Conservation (phyloP, 202 grass and related monocot species). For the Schoenoplectus triqueter region DNA sequence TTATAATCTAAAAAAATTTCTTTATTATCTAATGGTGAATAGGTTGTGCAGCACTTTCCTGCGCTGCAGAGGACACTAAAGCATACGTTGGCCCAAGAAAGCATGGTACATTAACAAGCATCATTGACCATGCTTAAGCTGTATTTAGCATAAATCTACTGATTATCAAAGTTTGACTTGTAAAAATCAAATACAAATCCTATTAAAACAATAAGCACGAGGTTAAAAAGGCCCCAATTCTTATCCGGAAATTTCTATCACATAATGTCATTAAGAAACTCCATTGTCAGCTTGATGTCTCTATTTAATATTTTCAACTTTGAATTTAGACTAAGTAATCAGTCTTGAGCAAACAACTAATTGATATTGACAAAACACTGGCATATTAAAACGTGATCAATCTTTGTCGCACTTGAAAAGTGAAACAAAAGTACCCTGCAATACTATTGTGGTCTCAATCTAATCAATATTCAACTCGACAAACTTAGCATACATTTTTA, state of each 20-base stretch:
- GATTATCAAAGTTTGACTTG: neutral
- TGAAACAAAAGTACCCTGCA: neutral
- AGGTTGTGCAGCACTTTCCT: too few relatives aligned
- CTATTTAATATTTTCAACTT: neutral
- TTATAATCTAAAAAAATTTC: too few relatives aligned
- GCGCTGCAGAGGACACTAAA: too few relatives aligned
- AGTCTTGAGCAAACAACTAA: neutral
- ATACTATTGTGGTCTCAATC: neutral
- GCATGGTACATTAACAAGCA: neutral
- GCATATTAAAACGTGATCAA: neutral
- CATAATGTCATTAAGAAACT: too few relatives aligned
- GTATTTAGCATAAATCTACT: neutral
- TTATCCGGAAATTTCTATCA: neutral
- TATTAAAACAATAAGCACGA: neutral
- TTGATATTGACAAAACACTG: neutral
- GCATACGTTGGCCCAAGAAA: too few relatives aligned
- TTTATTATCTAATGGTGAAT: too few relatives aligned
- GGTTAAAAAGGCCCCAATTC: neutral
- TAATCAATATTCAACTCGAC: neutral
- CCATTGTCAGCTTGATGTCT: too few relatives aligned
- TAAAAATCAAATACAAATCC: neutral
- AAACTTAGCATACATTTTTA: neutral
- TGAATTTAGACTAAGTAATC: neutral
- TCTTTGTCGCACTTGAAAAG: slow-evolving; percentile 20
- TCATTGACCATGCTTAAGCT: neutral